phyloP scores from a whole-genome alignment of 768 basidiomycete genomes.

The Stropharia rugosoannulata region DNA sequence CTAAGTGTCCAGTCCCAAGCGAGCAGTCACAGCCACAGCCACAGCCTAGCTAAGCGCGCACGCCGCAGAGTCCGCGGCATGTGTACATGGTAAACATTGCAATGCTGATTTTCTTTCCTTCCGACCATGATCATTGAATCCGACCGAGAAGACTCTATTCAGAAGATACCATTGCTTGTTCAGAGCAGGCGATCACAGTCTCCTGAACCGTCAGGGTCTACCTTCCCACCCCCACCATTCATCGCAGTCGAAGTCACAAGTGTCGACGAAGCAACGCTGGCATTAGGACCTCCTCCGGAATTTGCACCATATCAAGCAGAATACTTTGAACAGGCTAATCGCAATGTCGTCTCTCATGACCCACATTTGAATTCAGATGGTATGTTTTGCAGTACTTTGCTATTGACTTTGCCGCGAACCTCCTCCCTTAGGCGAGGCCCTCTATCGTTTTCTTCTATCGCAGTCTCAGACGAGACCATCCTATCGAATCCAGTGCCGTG shows the following conservation, averaged over 20 bases:
- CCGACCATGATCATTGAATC: conserved; percentile 3
- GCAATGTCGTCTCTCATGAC: conserved; percentile 57
- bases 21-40: conserved; percentile 1
- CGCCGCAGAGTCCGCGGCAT: too few relatives aligned
- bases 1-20: conserved; percentile 1
- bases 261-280: background rate
- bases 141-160: background rate
- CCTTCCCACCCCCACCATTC: background rate
- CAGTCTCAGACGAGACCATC: conserved; percentile 48
- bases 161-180: background rate
- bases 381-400: conserved; percentile 2
- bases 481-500: conserved; percentile 49
- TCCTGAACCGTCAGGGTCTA: background rate
- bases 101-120: background rate
- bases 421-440: conserved; percentile 43
- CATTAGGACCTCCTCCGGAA: conserved; percentile 4
- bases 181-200: background rate
- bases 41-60: too few relatives aligned
- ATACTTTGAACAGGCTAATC: conserved; percentile 3
- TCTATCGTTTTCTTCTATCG: conserved; percentile 71
- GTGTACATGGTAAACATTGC: background rate
- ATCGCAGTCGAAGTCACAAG: background rate
- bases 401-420: background rate
- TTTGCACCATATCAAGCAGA: conserved; percentile 6
- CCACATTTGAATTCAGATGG: conserved; percentile 67